Evolutionary conservation across 2,329 filamentous ascomycete genomes (phyloP).

Genomic region (Volutella citrinella): DNA sequence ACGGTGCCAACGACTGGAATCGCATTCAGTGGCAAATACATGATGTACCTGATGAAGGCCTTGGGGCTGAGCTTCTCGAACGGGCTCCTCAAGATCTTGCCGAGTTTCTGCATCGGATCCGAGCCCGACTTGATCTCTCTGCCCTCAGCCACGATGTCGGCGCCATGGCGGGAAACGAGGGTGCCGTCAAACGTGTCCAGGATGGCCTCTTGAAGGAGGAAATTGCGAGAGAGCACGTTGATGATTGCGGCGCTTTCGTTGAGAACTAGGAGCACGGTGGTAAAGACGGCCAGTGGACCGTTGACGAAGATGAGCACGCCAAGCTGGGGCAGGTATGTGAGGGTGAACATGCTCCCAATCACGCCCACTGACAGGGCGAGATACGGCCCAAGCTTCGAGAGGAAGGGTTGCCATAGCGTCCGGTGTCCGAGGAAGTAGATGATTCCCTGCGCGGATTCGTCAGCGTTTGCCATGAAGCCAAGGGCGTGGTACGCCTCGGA

Average conservation of each 20-base stretch:
- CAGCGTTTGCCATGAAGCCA: slow-evolving; percentile 10
- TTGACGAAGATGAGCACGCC: slow-evolving; percentile 81
- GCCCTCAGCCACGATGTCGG: slow-evolving; percentile 67
- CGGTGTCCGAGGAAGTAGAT: slow-evolving; percentile 56
- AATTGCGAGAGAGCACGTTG: slow-evolving; percentile 60
- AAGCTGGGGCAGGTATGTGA: slow-evolving; percentile 83
- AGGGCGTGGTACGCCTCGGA: no score
- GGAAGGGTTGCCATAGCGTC: slow-evolving; percentile 57
- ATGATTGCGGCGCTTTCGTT: slow-evolving; percentile 60
- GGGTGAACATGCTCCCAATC: slow-evolving; percentile 77
- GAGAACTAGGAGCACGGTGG: slow-evolving; percentile 66
- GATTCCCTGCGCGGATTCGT: slow-evolving; percentile 46
- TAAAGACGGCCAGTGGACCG: slow-evolving; percentile 74
- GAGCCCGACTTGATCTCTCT: slow-evolving; percentile 65
- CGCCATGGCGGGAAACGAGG: slow-evolving; percentile 48
- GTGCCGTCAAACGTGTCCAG: slow-evolving; percentile 87
- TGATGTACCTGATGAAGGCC: slow-evolving; percentile 71
- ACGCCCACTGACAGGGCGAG: slow-evolving; percentile 70
- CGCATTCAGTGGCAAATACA: slow-evolving; percentile 90
- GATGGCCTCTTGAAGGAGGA: slow-evolving; percentile 77
- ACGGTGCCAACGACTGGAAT: slow-evolving; percentile 85
- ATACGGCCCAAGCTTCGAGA: slow-evolving; percentile 56
- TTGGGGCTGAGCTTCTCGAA: slow-evolving; percentile 56
- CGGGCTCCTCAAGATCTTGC: slow-evolving; percentile 55
- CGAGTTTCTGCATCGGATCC: slow-evolving; percentile 55